These are phyloP conservation scores for Herpetomonas samuelpessoai DNA, from an alignment of 208 protist species.

Conservation along the genomic window DNA sequence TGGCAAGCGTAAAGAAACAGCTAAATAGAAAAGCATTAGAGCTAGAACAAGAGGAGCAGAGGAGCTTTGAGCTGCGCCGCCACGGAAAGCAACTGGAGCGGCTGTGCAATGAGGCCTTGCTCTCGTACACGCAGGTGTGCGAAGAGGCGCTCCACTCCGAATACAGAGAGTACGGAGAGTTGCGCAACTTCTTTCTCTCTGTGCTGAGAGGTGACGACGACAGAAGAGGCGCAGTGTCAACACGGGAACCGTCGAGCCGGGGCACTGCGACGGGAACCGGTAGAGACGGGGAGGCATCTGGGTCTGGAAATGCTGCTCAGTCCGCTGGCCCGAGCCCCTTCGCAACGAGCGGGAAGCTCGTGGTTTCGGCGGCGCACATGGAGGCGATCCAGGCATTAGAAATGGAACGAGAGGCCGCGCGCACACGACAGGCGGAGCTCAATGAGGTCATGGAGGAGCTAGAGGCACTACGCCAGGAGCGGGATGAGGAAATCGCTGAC, in stretches of 20 bases:
- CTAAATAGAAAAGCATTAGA: constrained; percentile 21
- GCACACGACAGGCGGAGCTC: constrained; percentile 36
- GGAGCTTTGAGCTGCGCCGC: constrained; percentile 31
- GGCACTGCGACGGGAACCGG: background rate
- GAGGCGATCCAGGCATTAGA: constrained; percentile 53
- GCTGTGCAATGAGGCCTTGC: constrained; percentile 18
- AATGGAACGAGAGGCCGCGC: constrained; percentile 38
- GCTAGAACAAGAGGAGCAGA: constrained; percentile 26
- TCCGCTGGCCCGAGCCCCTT: background rate
- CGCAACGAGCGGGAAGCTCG: constrained; percentile 13
- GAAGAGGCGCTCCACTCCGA: constrained; percentile 27
- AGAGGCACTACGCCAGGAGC: constrained; percentile 28
- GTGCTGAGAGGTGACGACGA: constrained; percentile 31
- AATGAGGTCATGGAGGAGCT: constrained; percentile 58
- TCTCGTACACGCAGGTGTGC: constrained; percentile 30
- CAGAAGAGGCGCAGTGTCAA: background rate
- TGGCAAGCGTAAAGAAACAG: constrained; percentile 12
- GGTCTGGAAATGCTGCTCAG: no score
- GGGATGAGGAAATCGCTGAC: constrained; percentile 51
- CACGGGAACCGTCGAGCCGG: background rate
- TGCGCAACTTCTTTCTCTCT: constrained; percentile 41
- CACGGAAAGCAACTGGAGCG: constrained; percentile 38
- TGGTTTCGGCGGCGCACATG: constrained; percentile 48
- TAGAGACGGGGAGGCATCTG: no score
- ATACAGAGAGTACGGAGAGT: constrained; percentile 49